Percentiles rank a stretch among this genome's conserved stretches.
Evolutionary conservation across 257 asterid genomes (phyloP).

Genomic region (Craterostigma plantagineum): DNA sequence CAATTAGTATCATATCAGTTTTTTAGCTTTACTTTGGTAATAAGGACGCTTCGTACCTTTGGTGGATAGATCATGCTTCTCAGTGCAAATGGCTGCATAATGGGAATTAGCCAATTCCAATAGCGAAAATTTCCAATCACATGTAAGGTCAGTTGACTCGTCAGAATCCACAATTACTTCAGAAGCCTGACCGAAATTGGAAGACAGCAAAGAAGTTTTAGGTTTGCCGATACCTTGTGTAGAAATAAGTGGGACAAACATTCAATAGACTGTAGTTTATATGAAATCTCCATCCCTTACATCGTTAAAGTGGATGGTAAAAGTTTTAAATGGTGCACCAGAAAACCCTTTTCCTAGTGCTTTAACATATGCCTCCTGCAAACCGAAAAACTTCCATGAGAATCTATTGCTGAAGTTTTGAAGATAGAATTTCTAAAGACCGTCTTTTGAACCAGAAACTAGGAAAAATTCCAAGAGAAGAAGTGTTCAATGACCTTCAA

Average conservation of each 20-base stretch:
- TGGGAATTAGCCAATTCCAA: constrained; percentile 60
- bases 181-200: constrained; percentile 28
- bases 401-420: no score
- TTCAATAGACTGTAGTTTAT: constrained; percentile 30
- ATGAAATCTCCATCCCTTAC: constrained; percentile 7
- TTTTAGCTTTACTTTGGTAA: background rate
- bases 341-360: constrained; percentile 86
- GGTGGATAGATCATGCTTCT: no score
- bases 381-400: constrained; percentile 5
- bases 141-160: constrained; percentile 21
- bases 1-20: background rate
- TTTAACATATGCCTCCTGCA: constrained; percentile 91
- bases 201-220: background rate
- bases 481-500: constrained; percentile 76
- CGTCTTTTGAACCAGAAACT: background rate
- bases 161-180: constrained; percentile 39
- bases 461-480: background rate
- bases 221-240: no score
- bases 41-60: constrained; percentile 22
- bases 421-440: no score
- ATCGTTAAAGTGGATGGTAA: constrained; percentile 26
- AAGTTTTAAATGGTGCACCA: constrained; percentile 77
- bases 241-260: no score
- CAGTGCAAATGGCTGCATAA: constrained; percentile 67
- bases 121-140: constrained; percentile 55